Evolutionary conservation across 345 rosid genomes (phyloP).

Genomic region (Microcos paniculata): DNA sequence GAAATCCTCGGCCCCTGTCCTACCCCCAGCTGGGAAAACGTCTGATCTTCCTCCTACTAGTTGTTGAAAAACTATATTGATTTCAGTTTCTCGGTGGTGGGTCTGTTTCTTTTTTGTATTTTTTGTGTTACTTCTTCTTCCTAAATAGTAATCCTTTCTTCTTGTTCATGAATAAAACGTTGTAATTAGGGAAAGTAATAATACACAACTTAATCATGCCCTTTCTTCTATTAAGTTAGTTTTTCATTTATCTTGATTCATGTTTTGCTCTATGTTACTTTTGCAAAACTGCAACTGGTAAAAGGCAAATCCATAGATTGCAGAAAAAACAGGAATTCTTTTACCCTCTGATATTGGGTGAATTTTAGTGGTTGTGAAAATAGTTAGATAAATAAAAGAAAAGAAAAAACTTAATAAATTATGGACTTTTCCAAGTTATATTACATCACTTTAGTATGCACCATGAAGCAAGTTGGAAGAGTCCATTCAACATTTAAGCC

Average conservation of each 20-base stretch:
- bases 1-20: slow-evolving; percentile 12
- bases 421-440: too few species aligned
- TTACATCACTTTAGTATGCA: too few species aligned
- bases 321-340: not conserved
- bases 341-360: not conserved
- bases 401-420: too few species aligned
- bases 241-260: not conserved
- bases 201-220: not conserved
- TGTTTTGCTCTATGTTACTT: not conserved
- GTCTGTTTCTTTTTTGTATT: not conserved
- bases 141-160: too few species aligned
- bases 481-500: not conserved
- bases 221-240: not conserved
- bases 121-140: too few species aligned
- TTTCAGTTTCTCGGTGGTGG: not conserved
- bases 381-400: too few species aligned
- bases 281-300: not conserved
- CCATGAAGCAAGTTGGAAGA: not conserved
- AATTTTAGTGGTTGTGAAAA: not conserved
- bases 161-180: not conserved
- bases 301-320: not conserved
- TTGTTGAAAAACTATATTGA: not conserved
- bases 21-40: slow-evolving; percentile 26
- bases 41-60: slow-evolving; percentile 38
- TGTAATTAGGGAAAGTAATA: not conserved